Conservation (phyloP, 352 stramenopile species). For the Aphanomyces euteiches region DNA sequence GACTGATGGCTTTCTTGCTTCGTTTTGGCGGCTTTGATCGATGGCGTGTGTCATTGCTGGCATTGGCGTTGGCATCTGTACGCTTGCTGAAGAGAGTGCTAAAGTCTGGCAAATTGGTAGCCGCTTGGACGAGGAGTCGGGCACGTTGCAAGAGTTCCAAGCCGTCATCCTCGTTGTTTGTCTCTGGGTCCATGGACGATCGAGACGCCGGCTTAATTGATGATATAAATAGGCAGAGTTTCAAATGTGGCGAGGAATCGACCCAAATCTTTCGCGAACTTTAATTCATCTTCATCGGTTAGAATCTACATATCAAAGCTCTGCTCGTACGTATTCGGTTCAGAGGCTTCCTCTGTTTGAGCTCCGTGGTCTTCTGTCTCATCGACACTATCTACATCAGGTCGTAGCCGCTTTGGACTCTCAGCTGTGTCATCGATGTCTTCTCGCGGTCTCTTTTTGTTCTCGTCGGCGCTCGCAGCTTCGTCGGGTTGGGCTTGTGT, state of each 20-base stretch:
- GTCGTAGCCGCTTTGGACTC: background rate
- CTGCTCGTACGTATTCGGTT: conserved; percentile 10
- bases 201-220: background rate
- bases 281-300: no score
- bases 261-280: no score
- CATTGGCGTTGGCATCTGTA: no score
- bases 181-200: background rate
- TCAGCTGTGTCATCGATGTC: conserved; percentile 12
- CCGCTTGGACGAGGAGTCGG: conserved; percentile 41
- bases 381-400: conserved; percentile 3
- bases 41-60: no score
- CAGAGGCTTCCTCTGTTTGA: background rate
- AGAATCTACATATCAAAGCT: conserved; percentile 7
- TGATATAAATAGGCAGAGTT: background rate
- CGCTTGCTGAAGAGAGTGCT: conserved; percentile 24
- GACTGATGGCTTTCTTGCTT: no score
- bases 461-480: no score
- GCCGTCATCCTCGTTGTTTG: conserved; percentile 29
- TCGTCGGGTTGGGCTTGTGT: background rate
- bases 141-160: conserved; percentile 48
- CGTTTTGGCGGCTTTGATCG: no score
- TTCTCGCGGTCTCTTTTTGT: background rate
- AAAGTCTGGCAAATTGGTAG: conserved; percentile 31
- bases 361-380: background rate
- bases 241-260: no score